phyloP scores from a whole-genome alignment of 306 rosid species.

The Vigna trinervia region DNA sequence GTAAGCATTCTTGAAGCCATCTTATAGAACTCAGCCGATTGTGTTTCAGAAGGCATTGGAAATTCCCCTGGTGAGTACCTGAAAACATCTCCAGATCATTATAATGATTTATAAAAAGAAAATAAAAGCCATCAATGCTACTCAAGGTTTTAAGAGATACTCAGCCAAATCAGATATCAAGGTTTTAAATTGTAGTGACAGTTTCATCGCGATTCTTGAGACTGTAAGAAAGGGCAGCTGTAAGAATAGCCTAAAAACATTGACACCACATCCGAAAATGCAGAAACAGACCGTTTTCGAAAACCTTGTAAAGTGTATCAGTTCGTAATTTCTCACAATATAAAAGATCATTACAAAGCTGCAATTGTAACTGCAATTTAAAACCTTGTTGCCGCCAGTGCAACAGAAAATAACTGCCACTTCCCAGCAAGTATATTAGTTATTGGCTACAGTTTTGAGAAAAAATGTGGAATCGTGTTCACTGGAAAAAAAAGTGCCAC shows the following conservation, averaged over 20 bases:
- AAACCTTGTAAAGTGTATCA: background rate
- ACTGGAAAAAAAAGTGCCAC: slow-evolving; percentile 23
- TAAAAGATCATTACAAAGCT: background rate
- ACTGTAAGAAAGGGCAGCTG: background rate
- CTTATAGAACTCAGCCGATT: slow-evolving; percentile 81
- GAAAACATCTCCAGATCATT: slow-evolving; percentile 39
- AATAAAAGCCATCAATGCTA: background rate
- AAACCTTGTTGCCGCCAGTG: background rate
- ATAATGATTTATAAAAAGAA: background rate
- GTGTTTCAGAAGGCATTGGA: slow-evolving; percentile 87
- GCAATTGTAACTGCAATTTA: background rate
- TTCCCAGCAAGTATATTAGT: too few relatives aligned
- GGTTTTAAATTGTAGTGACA: too few relatives aligned
- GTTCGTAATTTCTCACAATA: background rate
- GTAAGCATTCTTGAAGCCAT: slow-evolving; percentile 76
- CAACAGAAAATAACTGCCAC: background rate
- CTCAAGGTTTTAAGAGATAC: background rate
- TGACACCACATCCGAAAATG: too few relatives aligned
- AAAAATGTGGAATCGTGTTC: too few relatives aligned
- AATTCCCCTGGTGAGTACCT: slow-evolving; percentile 90
- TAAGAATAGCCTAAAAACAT: too few relatives aligned
- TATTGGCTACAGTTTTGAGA: too few relatives aligned
- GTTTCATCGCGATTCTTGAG: too few relatives aligned
- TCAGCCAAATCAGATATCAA: background rate
- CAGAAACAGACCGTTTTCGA: background rate